phyloP scores from a whole-genome alignment of 2,329 filamentous ascomycete species.

The Arthrobotrys sphaeroides region DNA sequence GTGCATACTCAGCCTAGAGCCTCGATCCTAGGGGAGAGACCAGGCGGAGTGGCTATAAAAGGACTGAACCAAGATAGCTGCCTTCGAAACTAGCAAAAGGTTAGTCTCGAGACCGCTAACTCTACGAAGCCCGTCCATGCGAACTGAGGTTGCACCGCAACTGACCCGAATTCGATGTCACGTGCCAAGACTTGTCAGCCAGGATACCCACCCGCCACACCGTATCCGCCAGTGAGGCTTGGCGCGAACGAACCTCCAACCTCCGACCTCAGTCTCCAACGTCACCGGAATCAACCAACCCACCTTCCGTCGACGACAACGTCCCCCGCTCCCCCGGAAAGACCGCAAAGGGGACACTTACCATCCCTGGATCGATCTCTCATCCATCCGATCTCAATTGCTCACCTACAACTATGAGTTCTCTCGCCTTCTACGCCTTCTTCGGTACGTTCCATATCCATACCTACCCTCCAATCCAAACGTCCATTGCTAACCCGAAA shows the following conservation, averaged over 20 bases:
- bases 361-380: background rate
- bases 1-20: no score
- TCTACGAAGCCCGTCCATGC: no score
- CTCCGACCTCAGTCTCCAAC: background rate
- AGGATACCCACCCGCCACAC: background rate
- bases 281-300: background rate
- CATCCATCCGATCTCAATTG: background rate
- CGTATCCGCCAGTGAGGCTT: conserved; percentile 3
- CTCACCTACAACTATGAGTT: conserved; percentile 36
- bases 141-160: no score
- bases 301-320: background rate
- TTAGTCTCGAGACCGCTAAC: no score
- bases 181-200: background rate
- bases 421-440: conserved; percentile 46
- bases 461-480: background rate
- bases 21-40: no score
- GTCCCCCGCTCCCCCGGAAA: conserved; percentile 1
- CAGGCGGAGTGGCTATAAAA: no score
- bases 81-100: no score
- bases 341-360: background rate
- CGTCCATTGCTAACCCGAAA: background rate
- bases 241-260: conserved; percentile 18
- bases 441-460: conserved; percentile 22
- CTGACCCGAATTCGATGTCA: no score
- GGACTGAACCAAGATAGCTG: no score